Evolutionary conservation across 805 yeast species (phyloP).

Genomic region (Zygosaccharomyces rouxii): DNA sequence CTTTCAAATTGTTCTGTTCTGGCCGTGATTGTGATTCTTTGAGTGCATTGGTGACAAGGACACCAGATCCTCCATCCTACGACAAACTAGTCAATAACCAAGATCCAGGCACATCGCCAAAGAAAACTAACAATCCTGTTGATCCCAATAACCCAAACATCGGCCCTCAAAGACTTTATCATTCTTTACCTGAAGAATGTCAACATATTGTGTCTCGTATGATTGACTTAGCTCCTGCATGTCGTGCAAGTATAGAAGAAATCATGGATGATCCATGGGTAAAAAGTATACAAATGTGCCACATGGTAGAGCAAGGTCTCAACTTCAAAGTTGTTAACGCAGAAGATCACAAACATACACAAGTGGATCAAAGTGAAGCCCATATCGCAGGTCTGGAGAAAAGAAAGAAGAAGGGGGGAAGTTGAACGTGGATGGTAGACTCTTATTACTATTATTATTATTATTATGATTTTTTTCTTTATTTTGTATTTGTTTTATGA

Average conservation of each 20-base stretch:
- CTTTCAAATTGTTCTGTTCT: constrained; percentile 77
- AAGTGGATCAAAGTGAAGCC: constrained; percentile 89
- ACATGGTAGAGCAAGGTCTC: constrained; percentile 43
- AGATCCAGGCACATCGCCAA: constrained; percentile 13
- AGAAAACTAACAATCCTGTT: constrained; percentile 28
- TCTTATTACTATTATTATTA: not conserved
- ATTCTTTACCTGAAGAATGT: constrained; percentile 66
- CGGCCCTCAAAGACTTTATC: constrained; percentile 68
- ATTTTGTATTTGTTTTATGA: not conserved
- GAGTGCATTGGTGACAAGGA: constrained; percentile 53
- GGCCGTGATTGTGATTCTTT: constrained; percentile 65
- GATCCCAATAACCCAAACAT: constrained; percentile 58
- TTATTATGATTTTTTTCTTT: not conserved
- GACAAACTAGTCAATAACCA: constrained; percentile 20
- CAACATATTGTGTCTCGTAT: constrained; percentile 64
- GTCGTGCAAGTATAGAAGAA: constrained; percentile 76
- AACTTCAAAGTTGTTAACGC: constrained; percentile 41
- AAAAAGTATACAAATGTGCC: constrained; percentile 59
- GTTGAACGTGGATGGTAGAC: constrained; percentile 1
- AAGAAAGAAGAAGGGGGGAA: constrained; percentile 52
- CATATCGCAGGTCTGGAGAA: constrained; percentile 91
- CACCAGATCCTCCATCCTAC: constrained; percentile 46
- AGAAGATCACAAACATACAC: constrained; percentile 73
- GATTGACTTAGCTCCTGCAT: constrained; percentile 84
- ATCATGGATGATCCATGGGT: constrained; percentile 73